These are phyloP conservation scores for Penicillium canariense DNA, from an alignment of 495 filamentous ascomycete species.

Conservation along the genomic window DNA sequence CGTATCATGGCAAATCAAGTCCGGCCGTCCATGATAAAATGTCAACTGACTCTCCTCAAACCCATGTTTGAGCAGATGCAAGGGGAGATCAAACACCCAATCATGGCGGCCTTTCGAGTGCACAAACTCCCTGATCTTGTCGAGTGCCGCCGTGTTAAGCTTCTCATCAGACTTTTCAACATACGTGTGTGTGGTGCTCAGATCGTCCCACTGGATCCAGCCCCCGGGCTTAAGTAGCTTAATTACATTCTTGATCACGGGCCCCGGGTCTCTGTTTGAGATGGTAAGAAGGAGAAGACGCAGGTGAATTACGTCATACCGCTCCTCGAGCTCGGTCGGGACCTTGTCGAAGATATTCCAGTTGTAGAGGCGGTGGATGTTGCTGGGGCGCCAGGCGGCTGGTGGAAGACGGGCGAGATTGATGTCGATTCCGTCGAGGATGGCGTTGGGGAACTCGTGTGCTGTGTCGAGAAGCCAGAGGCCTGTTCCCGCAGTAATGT, in stretches of 20 bases:
- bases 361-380: constrained; percentile 20
- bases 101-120: constrained; percentile 18
- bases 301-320: constrained; percentile 39
- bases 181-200: constrained; percentile 7
- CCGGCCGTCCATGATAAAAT: constrained; percentile 6
- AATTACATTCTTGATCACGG: constrained; percentile 21
- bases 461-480: constrained; percentile 30
- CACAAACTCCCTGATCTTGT: constrained; percentile 11
- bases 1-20: constrained; percentile 5
- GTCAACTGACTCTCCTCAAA: constrained; percentile 10
- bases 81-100: constrained; percentile 13
- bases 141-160: constrained; percentile 5
- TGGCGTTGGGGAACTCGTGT: constrained; percentile 16
- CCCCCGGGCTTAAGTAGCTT: constrained; percentile 37
- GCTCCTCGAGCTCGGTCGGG: constrained; percentile 17
- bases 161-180: constrained; percentile 7
- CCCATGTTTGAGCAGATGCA: constrained; percentile 8
- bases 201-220: constrained; percentile 41
- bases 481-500: constrained; percentile 24
- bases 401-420: constrained; percentile 24
- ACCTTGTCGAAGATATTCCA: constrained; percentile 27
- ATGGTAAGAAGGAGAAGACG: constrained; percentile 31
- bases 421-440: constrained; percentile 28
- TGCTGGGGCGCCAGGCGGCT: constrained; percentile 20
- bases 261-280: constrained; percentile 16